Percentiles rank a stretch among this genome's conserved stretches.
Evolutionary conservation across 2,329 filamentous ascomycete genomes (phyloP).

Genomic region (Ilyonectria mors-panacis): DNA sequence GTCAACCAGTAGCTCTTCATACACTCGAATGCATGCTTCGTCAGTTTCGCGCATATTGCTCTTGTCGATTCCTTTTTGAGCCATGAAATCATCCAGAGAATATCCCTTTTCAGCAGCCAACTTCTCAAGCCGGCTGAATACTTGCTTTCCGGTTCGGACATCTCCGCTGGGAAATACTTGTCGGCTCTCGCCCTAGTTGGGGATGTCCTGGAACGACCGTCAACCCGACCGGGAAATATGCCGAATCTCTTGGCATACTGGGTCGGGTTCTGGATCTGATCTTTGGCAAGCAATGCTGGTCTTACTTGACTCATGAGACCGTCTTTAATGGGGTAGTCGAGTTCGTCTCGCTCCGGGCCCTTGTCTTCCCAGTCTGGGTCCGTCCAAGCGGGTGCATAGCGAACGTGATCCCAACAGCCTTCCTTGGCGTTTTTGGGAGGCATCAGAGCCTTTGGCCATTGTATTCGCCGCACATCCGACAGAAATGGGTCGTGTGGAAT

Average conservation of each 20-base stretch:
- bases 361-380: slow-evolving; percentile 48
- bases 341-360: slow-evolving; percentile 15
- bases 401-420: slow-evolving; percentile 24
- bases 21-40: slow-evolving; percentile 40
- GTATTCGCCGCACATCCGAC: not conserved
- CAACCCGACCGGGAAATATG: slow-evolving; percentile 46
- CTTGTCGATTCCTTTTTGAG: slow-evolving; percentile 26
- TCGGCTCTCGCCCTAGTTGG: slow-evolving; percentile 45
- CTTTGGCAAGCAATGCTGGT: slow-evolving; percentile 43
- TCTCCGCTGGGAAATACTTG: slow-evolving; percentile 23
- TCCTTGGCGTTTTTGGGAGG: slow-evolving; percentile 12
- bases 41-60: slow-evolving; percentile 27
- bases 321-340: slow-evolving; percentile 34
- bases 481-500: not conserved
- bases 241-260: slow-evolving; percentile 49
- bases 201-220: slow-evolving; percentile 51
- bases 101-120: slow-evolving; percentile 26
- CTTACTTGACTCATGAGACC: slow-evolving; percentile 39
- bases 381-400: slow-evolving; percentile 48
- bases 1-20: slow-evolving; percentile 47
- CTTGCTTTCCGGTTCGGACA: slow-evolving; percentile 38
- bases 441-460: too few relatives aligned
- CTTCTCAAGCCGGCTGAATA: slow-evolving; percentile 40
- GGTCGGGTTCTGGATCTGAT: slow-evolving; percentile 44
- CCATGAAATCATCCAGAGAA: slow-evolving; percentile 42